Base-by-base conservation (phyloP, 805 yeast species). In the Starmerella floris region DNA sequence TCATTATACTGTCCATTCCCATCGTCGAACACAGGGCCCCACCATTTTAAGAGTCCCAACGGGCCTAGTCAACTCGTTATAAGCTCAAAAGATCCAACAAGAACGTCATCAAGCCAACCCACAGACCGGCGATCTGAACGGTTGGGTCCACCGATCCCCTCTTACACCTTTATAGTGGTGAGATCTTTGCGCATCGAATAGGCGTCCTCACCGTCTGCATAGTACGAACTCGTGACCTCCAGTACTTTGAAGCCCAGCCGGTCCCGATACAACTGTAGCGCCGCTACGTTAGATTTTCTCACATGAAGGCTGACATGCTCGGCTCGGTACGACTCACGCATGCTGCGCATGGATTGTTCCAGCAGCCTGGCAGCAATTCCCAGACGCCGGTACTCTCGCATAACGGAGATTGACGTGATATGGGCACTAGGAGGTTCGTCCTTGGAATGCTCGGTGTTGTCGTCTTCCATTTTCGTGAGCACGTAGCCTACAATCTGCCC, bases 151-250 rank as follows among this genome's bases (percentile, higher is more conserved):
- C n/a, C n/a, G n/a, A n/a, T n/a, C n/a, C n/a, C n/a, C n/a, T n/a
- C 11, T 35, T 35, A 5, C 16, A 23, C n/a, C 4, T 23, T 5
- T 13, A 35, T 5, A 15, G 16, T 25, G 11, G 21, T 37, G 31
- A 51, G 41, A 4, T 25, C 30, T 58, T 82, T 82, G 57, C 76
- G 77, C 98, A 91, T 91, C 32, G 91, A 80, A 61, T 87, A 88
- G 15, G 98, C 98, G 63, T 91, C 96, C 63, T 91, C 98, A 26
- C 94, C 94, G 62, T 91, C 96, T 41, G 87, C 95, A 56, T 91
- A 91, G 61, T 91, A 91, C n/a, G 80, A 72, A 50, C 74, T 79
- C 55, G 85, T 95, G 45, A 91, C 76, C 33, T 78, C 74, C 44
- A 80, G 68, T 34, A 83, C 91, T 59, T 80, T 87, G 59, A 91